Evolutionary conservation across 2,329 filamentous ascomycete species (phyloP), one percentile per base, ranked within the genome.

Genomic region (Aspergillus niger): DNA sequence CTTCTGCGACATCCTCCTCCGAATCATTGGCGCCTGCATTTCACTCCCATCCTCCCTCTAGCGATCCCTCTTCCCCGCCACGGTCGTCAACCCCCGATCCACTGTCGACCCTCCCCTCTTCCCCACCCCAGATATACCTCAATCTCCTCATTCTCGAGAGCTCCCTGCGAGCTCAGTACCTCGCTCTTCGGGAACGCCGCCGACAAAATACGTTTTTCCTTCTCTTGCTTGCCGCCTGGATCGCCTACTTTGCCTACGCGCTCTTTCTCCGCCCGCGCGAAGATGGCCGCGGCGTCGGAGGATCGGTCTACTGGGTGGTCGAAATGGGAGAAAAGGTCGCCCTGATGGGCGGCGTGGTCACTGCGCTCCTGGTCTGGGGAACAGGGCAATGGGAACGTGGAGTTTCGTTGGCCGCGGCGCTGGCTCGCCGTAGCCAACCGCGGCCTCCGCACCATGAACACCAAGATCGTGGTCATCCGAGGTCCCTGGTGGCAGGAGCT

Each of bases 61-160:
- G 65, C 32, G 68, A 78, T 79, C 55, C 68, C 79, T 77, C 71
- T 76, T 80, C 69, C 78, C 81, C 72, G 67, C 74, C 65, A 75
- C 81, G 65, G 68, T 79, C 65, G 67, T 80, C 68, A 70, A 74
- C 80, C 59, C 76, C 79, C 59, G 92, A 96, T 74, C 91, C 92
- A 28, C 85, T 94, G 64, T 89, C 88, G 69, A 87, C 89, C 63
- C 87, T 94, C 15, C 93, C 93, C n/a, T 94, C 91, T 72, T 92
- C 91, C 15, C 93, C 93, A 49, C 91, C 92, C 57, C 95, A 97
- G 82, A 97, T 99, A 73, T 99, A 99, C 80, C 88, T 99, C 70
- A 99, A 99, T 78, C 89, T 99, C 24, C 86, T 99, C 61, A 96
- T 99, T 70, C 91, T 99, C 76, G 95, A 99, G 77, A 92, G 92